Percentiles rank a stretch among this genome's conserved stretches.
Evolutionary conservation across 106 monocot genomes (phyloP).

Genomic region (Xerophyta viscosa): DNA sequence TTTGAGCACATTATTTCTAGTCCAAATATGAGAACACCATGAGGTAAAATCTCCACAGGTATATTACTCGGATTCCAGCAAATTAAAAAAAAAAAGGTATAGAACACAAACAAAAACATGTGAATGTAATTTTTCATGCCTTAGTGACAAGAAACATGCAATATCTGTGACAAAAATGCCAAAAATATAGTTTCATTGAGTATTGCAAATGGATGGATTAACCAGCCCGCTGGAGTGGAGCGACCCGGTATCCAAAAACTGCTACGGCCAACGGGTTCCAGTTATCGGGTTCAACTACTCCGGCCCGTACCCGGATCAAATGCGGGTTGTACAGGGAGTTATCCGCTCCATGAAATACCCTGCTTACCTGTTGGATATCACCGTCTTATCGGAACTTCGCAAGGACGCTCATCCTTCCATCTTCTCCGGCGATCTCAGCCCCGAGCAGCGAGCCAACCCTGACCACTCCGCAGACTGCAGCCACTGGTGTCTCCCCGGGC

Average conservation of each 20-base stretch:
- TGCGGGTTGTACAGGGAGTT: conserved; percentile 30
- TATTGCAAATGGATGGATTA: not conserved
- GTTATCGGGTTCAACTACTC: conserved; percentile 35
- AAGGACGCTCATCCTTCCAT: conserved; percentile 86
- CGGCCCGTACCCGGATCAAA: conserved; percentile 34
- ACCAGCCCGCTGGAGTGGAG: conserved; percentile 40
- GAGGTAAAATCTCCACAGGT: too few species aligned
- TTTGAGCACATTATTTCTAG: too few species aligned
- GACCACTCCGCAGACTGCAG: conserved; percentile 76
- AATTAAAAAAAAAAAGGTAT: too few species aligned
- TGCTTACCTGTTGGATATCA: conserved; percentile 50
- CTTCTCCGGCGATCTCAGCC: conserved; percentile 59
- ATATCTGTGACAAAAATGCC: too few species aligned
- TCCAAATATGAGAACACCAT: too few species aligned
- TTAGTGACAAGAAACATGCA: too few species aligned
- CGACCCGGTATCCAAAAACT: conserved; percentile 38
- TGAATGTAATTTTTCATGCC: too few species aligned
- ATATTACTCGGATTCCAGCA: too few species aligned
- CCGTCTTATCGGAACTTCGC: conserved; percentile 62
- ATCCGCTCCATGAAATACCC: conserved; percentile 46
- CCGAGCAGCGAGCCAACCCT: conserved; percentile 66
- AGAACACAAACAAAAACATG: too few species aligned
- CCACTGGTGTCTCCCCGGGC: conserved; percentile 95
- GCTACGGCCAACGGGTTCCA: conserved; percentile 45
- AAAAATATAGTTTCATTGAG: too few species aligned